Conservation (phyloP, 768 basidiomycete species). For the Xerocomus potaroensis region DNA sequence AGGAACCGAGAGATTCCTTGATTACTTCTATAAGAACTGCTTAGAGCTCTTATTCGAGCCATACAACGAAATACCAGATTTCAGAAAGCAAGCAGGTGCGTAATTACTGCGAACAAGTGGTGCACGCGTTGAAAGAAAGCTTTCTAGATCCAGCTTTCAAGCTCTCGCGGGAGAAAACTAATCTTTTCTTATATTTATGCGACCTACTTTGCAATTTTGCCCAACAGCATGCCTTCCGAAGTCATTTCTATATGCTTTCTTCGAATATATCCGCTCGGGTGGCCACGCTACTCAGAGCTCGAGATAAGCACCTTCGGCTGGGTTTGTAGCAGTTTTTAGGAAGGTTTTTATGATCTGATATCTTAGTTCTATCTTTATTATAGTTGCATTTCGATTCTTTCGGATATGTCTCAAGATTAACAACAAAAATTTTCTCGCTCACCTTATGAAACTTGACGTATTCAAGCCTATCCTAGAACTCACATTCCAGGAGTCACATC, state of each 20-base stretch:
- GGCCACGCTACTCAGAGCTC: constrained; percentile 70
- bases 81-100: constrained; percentile 45
- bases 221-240: constrained; percentile 85
- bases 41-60: constrained; percentile 79
- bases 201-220: constrained; percentile 89
- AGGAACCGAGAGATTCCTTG: constrained; percentile 82
- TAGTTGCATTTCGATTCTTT: constrained; percentile 92
- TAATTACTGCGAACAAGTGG: not conserved
- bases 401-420: constrained; percentile 78
- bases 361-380: constrained; percentile 2
- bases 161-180: constrained; percentile 69
- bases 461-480: constrained; percentile 80
- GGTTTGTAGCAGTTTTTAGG: constrained; percentile 47
- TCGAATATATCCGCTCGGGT: constrained; percentile 70
- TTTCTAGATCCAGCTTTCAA: constrained; percentile 46
- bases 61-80: constrained; percentile 68
- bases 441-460: constrained; percentile 82
- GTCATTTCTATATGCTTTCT: constrained; percentile 86
- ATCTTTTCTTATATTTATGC: constrained; percentile 84
- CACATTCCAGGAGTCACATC: constrained; percentile 72
- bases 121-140: constrained; percentile 1
- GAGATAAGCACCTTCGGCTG: constrained; percentile 90
- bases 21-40: constrained; percentile 90
- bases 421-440: constrained; percentile 68
- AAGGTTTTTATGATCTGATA: constrained; percentile 9